Conservation (phyloP, 805 yeast genomes). For the Candida patagonica region DNA sequence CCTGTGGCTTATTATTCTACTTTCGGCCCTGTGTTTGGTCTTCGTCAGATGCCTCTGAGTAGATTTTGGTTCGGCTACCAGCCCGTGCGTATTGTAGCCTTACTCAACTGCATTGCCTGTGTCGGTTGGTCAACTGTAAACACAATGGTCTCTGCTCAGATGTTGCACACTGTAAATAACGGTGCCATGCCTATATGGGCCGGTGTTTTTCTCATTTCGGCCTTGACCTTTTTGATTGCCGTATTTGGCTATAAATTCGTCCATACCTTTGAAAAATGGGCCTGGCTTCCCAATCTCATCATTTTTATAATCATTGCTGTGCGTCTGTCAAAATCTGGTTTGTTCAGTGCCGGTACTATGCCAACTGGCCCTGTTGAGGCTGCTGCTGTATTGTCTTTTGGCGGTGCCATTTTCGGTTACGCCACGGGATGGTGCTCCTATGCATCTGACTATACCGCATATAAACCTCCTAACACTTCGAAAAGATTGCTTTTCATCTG, state of each 20-base stretch:
- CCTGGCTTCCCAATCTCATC: constrained; percentile 77
- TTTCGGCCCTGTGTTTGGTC: constrained; percentile 76
- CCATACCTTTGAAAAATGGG: constrained; percentile 72
- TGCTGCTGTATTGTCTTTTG: constrained; percentile 69
- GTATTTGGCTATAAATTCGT: constrained; percentile 79
- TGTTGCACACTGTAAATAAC: constrained; percentile 65
- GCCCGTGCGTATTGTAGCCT: constrained; percentile 67
- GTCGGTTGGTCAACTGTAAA: constrained; percentile 95
- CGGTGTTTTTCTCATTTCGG: constrained; percentile 66
- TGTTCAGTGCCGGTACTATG: constrained; percentile 48
- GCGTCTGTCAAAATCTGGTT: constrained; percentile 57
- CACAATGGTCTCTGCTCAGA: constrained; percentile 80
- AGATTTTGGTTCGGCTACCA: constrained; percentile 68
- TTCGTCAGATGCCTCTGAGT: constrained; percentile 80
- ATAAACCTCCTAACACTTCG: constrained; percentile 62
- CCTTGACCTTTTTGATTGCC: constrained; percentile 59
- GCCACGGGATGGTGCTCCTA: constrained; percentile 94
- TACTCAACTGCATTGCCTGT: constrained; percentile 74
- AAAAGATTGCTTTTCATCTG: constrained; percentile 52
- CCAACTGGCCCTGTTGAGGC: constrained; percentile 59
- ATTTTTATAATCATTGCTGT: constrained; percentile 73
- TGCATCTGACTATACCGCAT: constrained; percentile 87
- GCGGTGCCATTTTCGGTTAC: constrained; percentile 76
- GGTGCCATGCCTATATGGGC: constrained; percentile 78
- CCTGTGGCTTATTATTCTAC: constrained; percentile 79